Evolutionary conservation across 768 basidiomycete genomes (phyloP), one percentile per base, ranked within the genome.

Genomic region (Phaeotremella fagi): DNA sequence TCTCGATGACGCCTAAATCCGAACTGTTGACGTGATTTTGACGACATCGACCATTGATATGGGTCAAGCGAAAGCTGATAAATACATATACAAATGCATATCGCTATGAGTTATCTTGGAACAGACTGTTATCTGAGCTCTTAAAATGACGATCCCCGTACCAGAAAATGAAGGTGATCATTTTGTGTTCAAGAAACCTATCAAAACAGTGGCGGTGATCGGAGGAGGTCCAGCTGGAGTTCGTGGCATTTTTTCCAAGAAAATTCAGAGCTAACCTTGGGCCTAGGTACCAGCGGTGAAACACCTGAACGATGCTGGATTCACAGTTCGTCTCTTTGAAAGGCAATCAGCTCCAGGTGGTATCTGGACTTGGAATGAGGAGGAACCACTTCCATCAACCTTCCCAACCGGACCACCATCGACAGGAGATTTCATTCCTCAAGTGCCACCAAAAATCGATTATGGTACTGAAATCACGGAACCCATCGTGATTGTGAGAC

Each of bases 201-300:
- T 68, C 46, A 45, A 53, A 35, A 27, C 29, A 3, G 67, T 69
- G 12, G 67, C 67, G 16, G 52, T 69, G 20, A 59, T 69, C n/a
- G 67, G 67, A 11, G 56, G 50, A 29, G 67, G 67, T 3, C 64
- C 67, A 15, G 53, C 61, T 4, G 67, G 67, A 4, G 31, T 55
- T 0, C 29, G 45, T 52, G 7, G 4, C 9, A 9, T 35, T 9
- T 47, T n/a, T 24, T 22, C 5, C 29, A 15, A 29, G 20, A 7
- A 33, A 29, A 46, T 9, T 4, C 14, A n/a, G 31, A 35, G 42
- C 25, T 43, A 20, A 25, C n/a, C 25, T 12, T 14, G 31, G 4
- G 4, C 24, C n/a, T n/a, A 53, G 45, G 23, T 33, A 7, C 50
- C 61, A 1, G 64, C 64, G 2, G 57, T 57, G 20, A 50, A 54